Evolutionary conservation across 2,329 filamentous ascomycete species (phyloP).

Genomic region (Cladosporium austrohemisphaericum): DNA sequence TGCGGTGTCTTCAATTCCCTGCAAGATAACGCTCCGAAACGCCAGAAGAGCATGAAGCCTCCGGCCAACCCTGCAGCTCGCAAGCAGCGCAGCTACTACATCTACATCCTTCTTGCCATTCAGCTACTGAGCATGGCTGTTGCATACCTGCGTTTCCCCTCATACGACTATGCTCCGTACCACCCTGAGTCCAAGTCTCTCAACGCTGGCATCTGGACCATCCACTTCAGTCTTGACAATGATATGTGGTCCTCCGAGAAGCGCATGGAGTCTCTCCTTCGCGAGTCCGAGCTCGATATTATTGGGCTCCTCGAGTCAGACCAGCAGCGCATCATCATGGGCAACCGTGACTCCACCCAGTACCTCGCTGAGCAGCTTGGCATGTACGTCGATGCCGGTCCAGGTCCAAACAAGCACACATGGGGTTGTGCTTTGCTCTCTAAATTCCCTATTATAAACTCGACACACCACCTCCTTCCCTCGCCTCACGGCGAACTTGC

Average conservation of each 20-base stretch:
- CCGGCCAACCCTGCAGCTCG: slow-evolving; percentile 45
- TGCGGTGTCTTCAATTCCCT: slow-evolving; percentile 72
- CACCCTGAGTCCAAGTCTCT: slow-evolving; percentile 82
- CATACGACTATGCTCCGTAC: slow-evolving; percentile 86
- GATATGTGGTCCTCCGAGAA: slow-evolving; percentile 98
- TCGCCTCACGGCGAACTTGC: slow-evolving; percentile 92
- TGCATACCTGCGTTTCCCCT: slow-evolving; percentile 87
- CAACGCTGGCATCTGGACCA: slow-evolving; percentile 97
- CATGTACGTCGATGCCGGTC: slow-evolving; percentile 98
- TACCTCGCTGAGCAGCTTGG: slow-evolving; percentile 92
- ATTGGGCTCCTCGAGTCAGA: slow-evolving; percentile 93
- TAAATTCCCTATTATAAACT: slow-evolving; percentile 97
- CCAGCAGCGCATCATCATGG: slow-evolving; percentile 97
- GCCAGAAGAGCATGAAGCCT: slow-evolving; percentile 27
- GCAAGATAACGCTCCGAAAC: slow-evolving; percentile 46
- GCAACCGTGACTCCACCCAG: slow-evolving; percentile 93
- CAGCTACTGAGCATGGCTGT: slow-evolving; percentile 76
- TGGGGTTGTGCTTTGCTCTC: slow-evolving; percentile 92
- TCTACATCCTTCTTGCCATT: slow-evolving; percentile 68
- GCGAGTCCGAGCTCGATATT: slow-evolving; percentile 95
- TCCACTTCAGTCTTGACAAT: slow-evolving; percentile 96
- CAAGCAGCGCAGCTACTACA: slow-evolving; percentile 61
- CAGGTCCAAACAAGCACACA: slow-evolving; percentile 97
- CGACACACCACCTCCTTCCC: slow-evolving; percentile 89
- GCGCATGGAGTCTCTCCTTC: slow-evolving; percentile 67